These are phyloP conservation scores for Corynascus novoguineensis DNA, from an alignment of 495 filamentous ascomycete genomes.

Conservation along the genomic window DNA sequence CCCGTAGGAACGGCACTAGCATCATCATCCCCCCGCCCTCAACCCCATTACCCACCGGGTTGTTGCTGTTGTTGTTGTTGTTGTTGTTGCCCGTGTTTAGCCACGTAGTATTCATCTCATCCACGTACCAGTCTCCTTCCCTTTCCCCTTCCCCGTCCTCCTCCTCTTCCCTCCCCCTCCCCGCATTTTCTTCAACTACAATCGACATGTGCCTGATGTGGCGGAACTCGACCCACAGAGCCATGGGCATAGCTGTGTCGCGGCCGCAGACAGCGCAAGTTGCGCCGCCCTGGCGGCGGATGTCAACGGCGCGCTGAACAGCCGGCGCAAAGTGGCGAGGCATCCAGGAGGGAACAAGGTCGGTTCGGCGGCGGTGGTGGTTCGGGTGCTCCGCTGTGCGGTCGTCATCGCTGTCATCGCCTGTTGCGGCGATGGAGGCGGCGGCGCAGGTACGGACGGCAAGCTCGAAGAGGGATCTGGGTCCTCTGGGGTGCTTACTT, in stretches of 20 bases:
- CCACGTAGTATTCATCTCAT: too few relatives aligned
- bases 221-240: constrained; percentile 32
- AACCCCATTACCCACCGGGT: neutral
- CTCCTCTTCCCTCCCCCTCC: neutral
- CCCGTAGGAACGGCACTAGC: constrained; percentile 55
- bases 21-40: constrained; percentile 14
- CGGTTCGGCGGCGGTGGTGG: too few relatives aligned
- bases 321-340: constrained; percentile 2
- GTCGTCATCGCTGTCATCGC: too few relatives aligned
- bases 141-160: too few relatives aligned
- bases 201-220: constrained; percentile 1
- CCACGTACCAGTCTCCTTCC: too few relatives aligned
- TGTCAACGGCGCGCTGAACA: constrained; percentile 13
- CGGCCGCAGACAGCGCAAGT: constrained; percentile 25
- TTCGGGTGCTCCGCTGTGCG: constrained; percentile 9
- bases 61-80: too few relatives aligned
- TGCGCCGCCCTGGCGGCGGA: constrained; percentile 18
- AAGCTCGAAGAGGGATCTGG: constrained; percentile 24
- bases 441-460: constrained; percentile 19
- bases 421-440: too few relatives aligned
- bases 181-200: neutral
- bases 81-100: too few relatives aligned
- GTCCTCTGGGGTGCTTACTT: constrained; percentile 11
- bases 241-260: constrained; percentile 20
- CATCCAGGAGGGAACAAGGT: neutral